Evolutionary conservation across 2,329 filamentous ascomycete genomes (phyloP), one percentile per base, ranked within the genome.

Genomic region (Diaporthe longicolla): DNA sequence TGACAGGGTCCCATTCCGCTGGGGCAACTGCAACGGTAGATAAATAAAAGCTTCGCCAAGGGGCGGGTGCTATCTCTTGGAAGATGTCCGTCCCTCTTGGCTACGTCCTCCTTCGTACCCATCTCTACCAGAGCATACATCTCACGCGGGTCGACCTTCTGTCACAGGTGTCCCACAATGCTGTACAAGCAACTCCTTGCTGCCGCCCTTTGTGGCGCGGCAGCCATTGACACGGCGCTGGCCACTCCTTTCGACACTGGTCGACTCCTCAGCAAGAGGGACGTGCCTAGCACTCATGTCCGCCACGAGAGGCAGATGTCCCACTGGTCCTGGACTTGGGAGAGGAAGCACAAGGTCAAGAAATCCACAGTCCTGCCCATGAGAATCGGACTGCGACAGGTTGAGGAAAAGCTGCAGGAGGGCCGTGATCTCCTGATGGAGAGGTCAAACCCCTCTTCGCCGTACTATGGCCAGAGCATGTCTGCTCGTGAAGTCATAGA

Each of bases 401-500:
- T 45, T 17, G 63, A 71, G 32, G 77, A 77, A 15, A 82, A 82
- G 24, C 73, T 82, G 40, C 78, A 81, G 1, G 76, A 75, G 9
- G 82, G 81, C 21, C 79, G 80, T 35, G 70, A 80, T 21, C 75
- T 79, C 76, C 74, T 83, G 3, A 43, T 19, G 19, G 35, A 37
- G 40, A 83, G 82, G 77, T 82, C 82, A 4, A 78, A 82, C 59
- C 82, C 82, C 0, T 45, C 73, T 21, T 83, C 82, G 4, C 75
- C 78, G 21, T 83, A 83, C 57, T 86, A 84, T 72, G 84, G 84
- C 17, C 84, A 84, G 68, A 81, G 85, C 73, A 80, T 84, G 74
- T 82, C 82, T 1, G 75, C 81, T 37, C 76, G 80, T 55, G 79
- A 85, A 70, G 80, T 85, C 15, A 77, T 81, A 19, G 80, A 85